Evolutionary conservation across 108 stramenopile genomes (phyloP).

Genomic region (Conticribra guillardii): DNA sequence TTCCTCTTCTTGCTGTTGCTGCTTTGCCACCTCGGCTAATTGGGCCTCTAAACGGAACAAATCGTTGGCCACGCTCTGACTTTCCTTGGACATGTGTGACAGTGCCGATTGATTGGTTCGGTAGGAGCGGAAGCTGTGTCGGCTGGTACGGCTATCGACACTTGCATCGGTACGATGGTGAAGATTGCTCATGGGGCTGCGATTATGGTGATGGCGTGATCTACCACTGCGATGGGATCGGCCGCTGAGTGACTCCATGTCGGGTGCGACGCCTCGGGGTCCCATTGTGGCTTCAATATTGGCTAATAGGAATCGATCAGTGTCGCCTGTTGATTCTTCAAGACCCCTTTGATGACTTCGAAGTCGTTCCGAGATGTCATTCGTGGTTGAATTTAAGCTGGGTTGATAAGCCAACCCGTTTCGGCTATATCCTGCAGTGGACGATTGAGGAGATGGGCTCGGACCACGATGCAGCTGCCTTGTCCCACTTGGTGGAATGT

Average conservation of each 20-base stretch:
- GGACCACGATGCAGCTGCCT: not conserved
- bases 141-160: constrained; percentile 41
- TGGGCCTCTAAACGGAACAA: constrained; percentile 46
- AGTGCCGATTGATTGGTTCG: constrained; percentile 40
- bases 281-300: constrained; percentile 52
- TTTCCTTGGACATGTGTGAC: constrained; percentile 41
- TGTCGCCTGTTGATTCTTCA: not conserved
- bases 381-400: constrained; percentile 10
- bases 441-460: constrained; percentile 17
- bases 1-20: constrained; percentile 11
- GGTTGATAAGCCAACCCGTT: constrained; percentile 8
- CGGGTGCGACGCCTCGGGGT: constrained; percentile 43
- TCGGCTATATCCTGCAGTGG: not conserved
- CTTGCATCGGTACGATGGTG: constrained; percentile 31
- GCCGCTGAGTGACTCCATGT: constrained; percentile 51
- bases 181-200: constrained; percentile 20
- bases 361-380: constrained; percentile 11
- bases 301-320: constrained; percentile 43
- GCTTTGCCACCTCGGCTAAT: constrained; percentile 37
- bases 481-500: not conserved
- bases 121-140: constrained; percentile 37
- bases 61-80: constrained; percentile 43
- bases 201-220: constrained; percentile 1
- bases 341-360: not conserved
- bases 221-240: constrained; percentile 13